Base-by-base conservation (phyloP, 2,329 filamentous ascomycete genomes). In the Exophiala calicioides region DNA sequence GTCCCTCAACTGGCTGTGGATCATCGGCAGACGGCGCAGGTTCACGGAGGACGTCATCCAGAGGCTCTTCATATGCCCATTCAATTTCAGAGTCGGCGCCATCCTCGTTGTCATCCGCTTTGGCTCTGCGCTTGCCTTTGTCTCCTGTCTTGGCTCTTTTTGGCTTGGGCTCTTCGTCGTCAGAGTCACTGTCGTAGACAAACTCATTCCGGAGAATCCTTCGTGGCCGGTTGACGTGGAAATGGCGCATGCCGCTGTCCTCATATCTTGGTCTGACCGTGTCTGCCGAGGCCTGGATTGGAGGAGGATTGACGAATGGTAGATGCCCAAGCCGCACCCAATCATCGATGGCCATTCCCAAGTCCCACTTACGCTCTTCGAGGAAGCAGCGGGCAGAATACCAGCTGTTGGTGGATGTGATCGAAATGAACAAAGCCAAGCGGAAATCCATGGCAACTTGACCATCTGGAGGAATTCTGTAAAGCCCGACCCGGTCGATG, bases 291-390 rank as follows among this genome's bases (percentile, higher is more conserved):
- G 7, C 24, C 5, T 12, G 9, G 4, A 19, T n/a, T 12, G 6
- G 3, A 20, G 27, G 34, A 12, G 31, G 21, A 13, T 16, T 23
- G 13, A 23, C 40, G 6, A 39, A 12, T 6, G 33, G 38, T 12
- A 52, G 5, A 6, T 30, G 30, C 5, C 45, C 44, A 9, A 21
- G 19, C 16, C 19, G 12, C 23, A 48, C 37, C 91, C 93, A 56
- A 95, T 68, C 60, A 96, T 81, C 50, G 96, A 76, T 65, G 96
- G 91, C 33, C 90, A 68, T 62, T 88, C 85, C 36, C n/a, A 49
- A 16, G 33, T 53, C 40, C 40, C 45, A 53, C 12, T 33, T 5
- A 19, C 30, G 39, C 18, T 13, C n/a, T 19, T 41, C 18, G 0
- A 53, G 35, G n/a, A 49, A 30, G 16, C 15, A 2, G 10, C 23